Evolutionary conservation across 148 eudicot species (phyloP).

Genomic region (Camellia sinensis): DNA sequence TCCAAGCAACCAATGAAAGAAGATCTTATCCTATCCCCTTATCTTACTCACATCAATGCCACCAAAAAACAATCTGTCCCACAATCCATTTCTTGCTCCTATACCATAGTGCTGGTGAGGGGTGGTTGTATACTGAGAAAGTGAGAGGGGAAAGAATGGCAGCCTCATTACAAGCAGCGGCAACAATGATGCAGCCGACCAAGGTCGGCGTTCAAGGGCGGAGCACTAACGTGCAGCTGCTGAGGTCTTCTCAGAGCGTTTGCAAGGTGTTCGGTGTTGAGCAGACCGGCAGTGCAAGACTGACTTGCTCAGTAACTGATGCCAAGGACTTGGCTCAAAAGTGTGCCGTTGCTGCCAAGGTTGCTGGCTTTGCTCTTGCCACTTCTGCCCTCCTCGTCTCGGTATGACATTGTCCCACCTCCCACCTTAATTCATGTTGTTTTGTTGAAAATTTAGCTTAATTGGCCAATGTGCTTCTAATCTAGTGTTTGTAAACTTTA

Average conservation of each 20-base stretch:
- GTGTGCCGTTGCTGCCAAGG: constrained; percentile 83
- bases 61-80: constrained; percentile 36
- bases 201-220: constrained; percentile 33
- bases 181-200: constrained; percentile 77
- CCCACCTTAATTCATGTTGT: neutral
- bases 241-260: constrained; percentile 57
- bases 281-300: constrained; percentile 32
- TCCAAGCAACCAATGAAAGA: constrained; percentile 56
- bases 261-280: constrained; percentile 76
- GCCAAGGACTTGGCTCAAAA: constrained; percentile 81
- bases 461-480: neutral
- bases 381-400: constrained; percentile 92
- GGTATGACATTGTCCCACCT: constrained; percentile 30
- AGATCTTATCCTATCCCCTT: constrained; percentile 67
- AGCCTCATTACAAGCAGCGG: constrained; percentile 90
- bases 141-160: constrained; percentile 52
- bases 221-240: constrained; percentile 14
- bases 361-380: constrained; percentile 97
- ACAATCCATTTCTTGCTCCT: constrained; percentile 17
- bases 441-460: neutral
- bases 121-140: neutral
- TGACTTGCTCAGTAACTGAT: constrained; percentile 74
- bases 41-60: constrained; percentile 56
- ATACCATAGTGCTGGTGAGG: neutral
- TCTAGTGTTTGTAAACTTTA: neutral